phyloP scores from a whole-genome alignment of 805 yeast genomes.

The Metschnikowia matae region DNA sequence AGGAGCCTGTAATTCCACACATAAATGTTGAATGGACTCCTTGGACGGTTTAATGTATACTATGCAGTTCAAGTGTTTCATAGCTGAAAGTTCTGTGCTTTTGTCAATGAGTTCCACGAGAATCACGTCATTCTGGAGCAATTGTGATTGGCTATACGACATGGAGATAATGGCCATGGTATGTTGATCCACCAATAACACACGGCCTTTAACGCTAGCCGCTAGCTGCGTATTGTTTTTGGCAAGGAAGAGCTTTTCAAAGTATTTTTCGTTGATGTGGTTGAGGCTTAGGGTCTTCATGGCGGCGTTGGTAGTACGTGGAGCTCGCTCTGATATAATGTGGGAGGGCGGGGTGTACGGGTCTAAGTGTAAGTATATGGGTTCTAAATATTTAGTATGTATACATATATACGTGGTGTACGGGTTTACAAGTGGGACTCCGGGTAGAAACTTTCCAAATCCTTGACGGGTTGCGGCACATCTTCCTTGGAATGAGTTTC shows the following conservation, averaged over 20 bases:
- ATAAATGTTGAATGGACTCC: slow-evolving; percentile 55
- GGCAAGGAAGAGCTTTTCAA: slow-evolving; percentile 19
- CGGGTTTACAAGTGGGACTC: slow-evolving; percentile 16
- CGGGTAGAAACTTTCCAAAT: slow-evolving; percentile 24
- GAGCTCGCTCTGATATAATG: background rate
- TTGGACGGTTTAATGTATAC: slow-evolving; percentile 73
- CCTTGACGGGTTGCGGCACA: slow-evolving; percentile 52
- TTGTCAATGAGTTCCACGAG: slow-evolving; percentile 58
- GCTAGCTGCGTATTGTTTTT: slow-evolving; percentile 15
- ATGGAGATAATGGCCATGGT: slow-evolving; percentile 87
- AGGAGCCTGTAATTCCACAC: slow-evolving; percentile 70
- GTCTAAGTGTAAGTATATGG: background rate
- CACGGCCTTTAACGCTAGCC: slow-evolving; percentile 49
- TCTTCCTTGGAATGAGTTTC: slow-evolving; percentile 49
- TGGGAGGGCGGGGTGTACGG: background rate
- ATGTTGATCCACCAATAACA: slow-evolving; percentile 69
- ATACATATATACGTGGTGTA: background rate
- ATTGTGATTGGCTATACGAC: slow-evolving; percentile 81
- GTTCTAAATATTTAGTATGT: background rate
- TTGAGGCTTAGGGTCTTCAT: slow-evolving; percentile 16
- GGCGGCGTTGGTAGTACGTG: background rate
- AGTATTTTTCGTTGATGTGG: slow-evolving; percentile 16
- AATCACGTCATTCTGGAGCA: slow-evolving; percentile 79
- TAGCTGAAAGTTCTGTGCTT: slow-evolving; percentile 60
- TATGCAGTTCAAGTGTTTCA: slow-evolving; percentile 70